These are phyloP conservation scores for Moringa oleifera DNA, from an alignment of 345 rosid species.

Conservation along the genomic window DNA sequence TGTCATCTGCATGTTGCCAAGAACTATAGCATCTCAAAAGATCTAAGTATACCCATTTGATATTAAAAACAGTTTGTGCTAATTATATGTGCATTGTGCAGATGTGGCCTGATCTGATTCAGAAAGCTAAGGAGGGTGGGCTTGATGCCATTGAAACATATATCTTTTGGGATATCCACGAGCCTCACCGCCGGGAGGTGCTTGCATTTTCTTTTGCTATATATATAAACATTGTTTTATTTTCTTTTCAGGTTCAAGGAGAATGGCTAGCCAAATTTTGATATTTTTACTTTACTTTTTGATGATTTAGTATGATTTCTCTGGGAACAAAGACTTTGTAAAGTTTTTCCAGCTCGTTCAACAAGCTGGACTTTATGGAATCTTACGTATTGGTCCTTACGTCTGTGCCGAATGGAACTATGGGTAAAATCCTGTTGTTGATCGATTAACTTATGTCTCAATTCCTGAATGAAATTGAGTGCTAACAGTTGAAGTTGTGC, in stretches of 20 bases:
- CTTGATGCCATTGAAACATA: slow-evolving; percentile 41
- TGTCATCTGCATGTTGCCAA: no score
- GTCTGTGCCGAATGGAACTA: slow-evolving; percentile 52
- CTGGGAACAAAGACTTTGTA: slow-evolving; percentile 29
- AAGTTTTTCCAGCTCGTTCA: slow-evolving; percentile 40
- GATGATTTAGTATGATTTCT: slow-evolving; percentile 27
- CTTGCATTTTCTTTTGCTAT: no score
- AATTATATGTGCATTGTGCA: slow-evolving; percentile 7
- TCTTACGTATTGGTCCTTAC: slow-evolving; percentile 48
- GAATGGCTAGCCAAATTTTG: background rate
- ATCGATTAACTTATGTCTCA: no score
- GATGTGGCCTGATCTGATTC: slow-evolving; percentile 48
- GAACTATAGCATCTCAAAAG: no score
- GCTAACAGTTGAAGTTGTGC: background rate
- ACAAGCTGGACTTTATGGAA: slow-evolving; percentile 29
- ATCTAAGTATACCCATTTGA: no score
- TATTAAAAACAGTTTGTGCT: no score
- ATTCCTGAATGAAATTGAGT: slow-evolving; percentile 30
- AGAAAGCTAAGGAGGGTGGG: slow-evolving; percentile 42
- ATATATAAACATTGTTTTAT: no score
- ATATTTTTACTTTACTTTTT: background rate
- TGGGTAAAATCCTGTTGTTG: slow-evolving; percentile 18
- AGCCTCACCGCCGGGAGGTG: slow-evolving; percentile 23
- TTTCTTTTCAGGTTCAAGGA: background rate
- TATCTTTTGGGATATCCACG: slow-evolving; percentile 48